Evolutionary conservation across 164 flowering plant genomes (phyloP), one percentile per base, ranked within the genome.

Genomic region (Annona squamosa): DNA sequence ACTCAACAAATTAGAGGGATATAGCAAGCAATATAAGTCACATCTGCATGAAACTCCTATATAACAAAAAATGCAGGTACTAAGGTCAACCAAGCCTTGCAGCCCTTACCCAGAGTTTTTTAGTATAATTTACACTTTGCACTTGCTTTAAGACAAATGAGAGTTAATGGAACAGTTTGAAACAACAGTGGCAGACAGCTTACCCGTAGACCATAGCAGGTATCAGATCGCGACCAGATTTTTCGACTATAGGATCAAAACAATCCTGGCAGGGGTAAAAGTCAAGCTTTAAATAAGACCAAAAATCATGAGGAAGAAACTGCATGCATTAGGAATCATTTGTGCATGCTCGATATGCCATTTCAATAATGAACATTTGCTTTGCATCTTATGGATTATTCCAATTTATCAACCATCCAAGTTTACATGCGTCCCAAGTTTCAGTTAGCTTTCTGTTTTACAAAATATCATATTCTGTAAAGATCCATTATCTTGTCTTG

Each of bases 201-300:
- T 83, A 94, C 98, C 98, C 99, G 79, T 92, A 85, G 57, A 92
- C 99, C 99, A 94, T 94, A 4, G 87, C 83, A 75, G 98, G 97
- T 76, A 94, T 86, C 52, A 94, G 86, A 85, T 94, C 98, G 71
- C 91, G 90, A 26, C 96, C 97, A 69, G 86, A 79, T 63, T 67
- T 69, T 65, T 84, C 86, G 76, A 89, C 87, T 77, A 94, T 91
- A 44, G 98, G 98, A 83, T 87, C 92, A 86, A 94, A 94, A 77
- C 95, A 85, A 46, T 89, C 97, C 98, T 92, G 90, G 26, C 47
- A 75, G 47, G 26, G 71, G 46, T 76, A 12, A 73, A 62, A 17
- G 3, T 43, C 5, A 59, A 5, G 26, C 9, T 4, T 52, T 52
- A 52, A 52, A 52, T 52, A 52, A 52, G 59, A 52, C 59, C 9